phyloP scores from a whole-genome alignment of 768 basidiomycete genomes.

The Phlebiopsis gigantea region DNA sequence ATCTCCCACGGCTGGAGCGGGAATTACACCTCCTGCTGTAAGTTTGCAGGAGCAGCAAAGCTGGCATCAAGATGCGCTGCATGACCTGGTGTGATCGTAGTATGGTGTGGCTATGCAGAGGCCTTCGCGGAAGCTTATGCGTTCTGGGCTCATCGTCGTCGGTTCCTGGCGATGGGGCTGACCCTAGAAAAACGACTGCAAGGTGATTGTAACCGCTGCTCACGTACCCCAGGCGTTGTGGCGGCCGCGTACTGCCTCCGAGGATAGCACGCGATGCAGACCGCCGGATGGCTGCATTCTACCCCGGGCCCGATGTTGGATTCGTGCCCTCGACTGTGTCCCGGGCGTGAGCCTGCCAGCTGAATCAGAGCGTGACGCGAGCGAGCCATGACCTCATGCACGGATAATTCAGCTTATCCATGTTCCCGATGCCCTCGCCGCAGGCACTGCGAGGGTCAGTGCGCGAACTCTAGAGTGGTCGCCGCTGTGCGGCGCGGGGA shows the following conservation, averaged over 20 bases:
- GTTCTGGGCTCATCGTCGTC: background rate
- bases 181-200: background rate
- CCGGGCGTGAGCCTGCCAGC: background rate
- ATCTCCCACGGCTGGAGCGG: background rate
- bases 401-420: background rate
- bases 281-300: background rate
- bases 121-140: background rate
- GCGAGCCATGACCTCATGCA: background rate
- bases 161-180: background rate
- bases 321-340: background rate
- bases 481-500: background rate
- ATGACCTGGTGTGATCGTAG: background rate
- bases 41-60: background rate
- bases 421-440: background rate
- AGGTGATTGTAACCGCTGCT: background rate
- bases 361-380: conserved; percentile 1
- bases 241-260: background rate
- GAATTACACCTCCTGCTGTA: background rate
- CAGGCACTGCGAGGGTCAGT: too few relatives aligned
- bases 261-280: background rate
- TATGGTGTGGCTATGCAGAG: background rate
- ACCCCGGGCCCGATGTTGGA: background rate
- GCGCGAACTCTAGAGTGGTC: background rate
- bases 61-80: background rate
- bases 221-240: background rate